Percentiles rank a stretch among this genome's conserved stretches.
Conservation (phyloP, 164 flowering plant genomes). For the Buxus sempervirens region DNA sequence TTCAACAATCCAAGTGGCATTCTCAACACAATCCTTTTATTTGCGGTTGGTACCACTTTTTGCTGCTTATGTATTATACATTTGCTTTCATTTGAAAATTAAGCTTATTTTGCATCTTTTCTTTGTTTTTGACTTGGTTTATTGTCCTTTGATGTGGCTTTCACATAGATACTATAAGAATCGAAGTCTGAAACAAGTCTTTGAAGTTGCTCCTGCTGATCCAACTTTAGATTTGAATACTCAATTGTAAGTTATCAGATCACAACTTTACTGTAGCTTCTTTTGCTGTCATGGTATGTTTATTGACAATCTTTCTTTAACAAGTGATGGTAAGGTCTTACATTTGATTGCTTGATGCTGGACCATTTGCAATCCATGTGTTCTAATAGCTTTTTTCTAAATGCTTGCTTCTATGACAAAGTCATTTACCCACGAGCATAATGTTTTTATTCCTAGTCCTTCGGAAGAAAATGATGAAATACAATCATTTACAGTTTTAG, state of each 20-base stretch:
- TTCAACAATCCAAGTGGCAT: slow-evolving; percentile 88
- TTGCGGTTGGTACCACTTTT: slow-evolving; percentile 46
- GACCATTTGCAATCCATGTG: not conserved
- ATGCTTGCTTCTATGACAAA: not conserved
- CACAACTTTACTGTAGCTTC: not conserved
- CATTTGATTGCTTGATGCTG: not conserved
- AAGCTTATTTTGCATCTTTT: not conserved
- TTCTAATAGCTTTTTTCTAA: not conserved
- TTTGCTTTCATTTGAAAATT: slow-evolving; percentile 4
- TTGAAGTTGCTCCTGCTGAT: slow-evolving; percentile 87
- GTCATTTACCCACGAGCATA: not conserved
- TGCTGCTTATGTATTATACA: not conserved
- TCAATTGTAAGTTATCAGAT: slow-evolving; percentile 65
- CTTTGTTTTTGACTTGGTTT: slow-evolving; percentile 8
- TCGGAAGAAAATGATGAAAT: too few relatives aligned
- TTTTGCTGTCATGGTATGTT: not conserved
- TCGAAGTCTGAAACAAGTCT: slow-evolving; percentile 64
- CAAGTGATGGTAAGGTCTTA: too few relatives aligned
- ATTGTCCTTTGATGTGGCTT: not conserved
- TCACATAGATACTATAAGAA: slow-evolving; percentile 51
- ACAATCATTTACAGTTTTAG: too few relatives aligned
- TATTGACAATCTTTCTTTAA: not conserved
- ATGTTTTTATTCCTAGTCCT: not conserved
- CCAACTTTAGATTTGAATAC: slow-evolving; percentile 90
- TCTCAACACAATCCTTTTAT: slow-evolving; percentile 66